A percentile compares a stretch with the other conserved stretches of the same genome.
Evolutionary conservation across 129 eudicot species (phyloP).

Genomic region (Lactuca sativa): DNA sequence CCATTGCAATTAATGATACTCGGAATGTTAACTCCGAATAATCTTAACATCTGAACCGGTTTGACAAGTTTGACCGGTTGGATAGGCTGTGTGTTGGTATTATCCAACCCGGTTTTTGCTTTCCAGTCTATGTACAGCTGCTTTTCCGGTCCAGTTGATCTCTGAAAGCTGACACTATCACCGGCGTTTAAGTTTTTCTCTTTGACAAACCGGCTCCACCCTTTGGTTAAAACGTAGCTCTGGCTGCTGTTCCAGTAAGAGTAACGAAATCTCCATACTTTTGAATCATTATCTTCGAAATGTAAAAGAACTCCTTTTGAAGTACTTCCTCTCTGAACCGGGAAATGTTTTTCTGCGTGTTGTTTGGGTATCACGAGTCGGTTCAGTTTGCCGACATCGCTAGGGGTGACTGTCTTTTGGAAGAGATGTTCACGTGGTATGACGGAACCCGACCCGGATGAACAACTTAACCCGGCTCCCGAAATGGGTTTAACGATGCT

Average conservation of each 20-base stretch:
- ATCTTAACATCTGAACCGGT: constrained; percentile 60
- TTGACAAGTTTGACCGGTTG: constrained; percentile 16
- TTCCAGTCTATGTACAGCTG: constrained; percentile 74
- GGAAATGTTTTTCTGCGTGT: constrained; percentile 88
- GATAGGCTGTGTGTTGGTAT: neutral
- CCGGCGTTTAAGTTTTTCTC: constrained; percentile 86
- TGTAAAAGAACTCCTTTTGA: constrained; percentile 75
- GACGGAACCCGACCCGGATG: neutral
- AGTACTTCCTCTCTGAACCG: constrained; percentile 47
- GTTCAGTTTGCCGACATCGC: constrained; percentile 89
- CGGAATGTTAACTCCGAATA: constrained; percentile 80
- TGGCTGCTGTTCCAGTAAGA: constrained; percentile 94
- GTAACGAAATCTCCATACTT: constrained; percentile 86
- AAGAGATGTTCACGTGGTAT: constrained; percentile 55
- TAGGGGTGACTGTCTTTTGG: constrained; percentile 74
- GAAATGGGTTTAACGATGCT: constrained; percentile 1
- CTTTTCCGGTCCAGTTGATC: constrained; percentile 54
- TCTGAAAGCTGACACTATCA: constrained; percentile 59
- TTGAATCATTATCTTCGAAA: constrained; percentile 63
- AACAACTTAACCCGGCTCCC: neutral
- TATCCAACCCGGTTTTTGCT: constrained; percentile 31
- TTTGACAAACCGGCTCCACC: constrained; percentile 94
- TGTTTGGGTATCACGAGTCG: constrained; percentile 89
- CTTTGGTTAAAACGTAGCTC: constrained; percentile 83
- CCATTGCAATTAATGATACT: constrained; percentile 46